phyloP scores from a whole-genome alignment of 2,329 filamentous ascomycete species.

The Alternaria gansuensis region DNA sequence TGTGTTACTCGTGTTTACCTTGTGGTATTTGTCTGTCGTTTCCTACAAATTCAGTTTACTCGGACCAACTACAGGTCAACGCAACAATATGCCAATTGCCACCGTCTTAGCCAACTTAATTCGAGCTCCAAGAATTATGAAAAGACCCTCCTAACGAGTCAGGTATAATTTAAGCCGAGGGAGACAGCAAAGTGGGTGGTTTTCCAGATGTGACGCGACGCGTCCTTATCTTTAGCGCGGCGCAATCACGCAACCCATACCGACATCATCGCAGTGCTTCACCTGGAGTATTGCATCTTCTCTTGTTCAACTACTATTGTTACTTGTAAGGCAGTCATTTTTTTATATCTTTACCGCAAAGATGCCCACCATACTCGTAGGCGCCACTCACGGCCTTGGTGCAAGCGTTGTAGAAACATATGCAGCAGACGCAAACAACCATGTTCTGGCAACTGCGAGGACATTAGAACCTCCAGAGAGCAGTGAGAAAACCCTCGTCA shows the following conservation, averaged over 20 bases:
- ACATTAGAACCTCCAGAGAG: constrained; percentile 56
- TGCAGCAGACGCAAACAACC: constrained; percentile 54
- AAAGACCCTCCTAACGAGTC: not conserved
- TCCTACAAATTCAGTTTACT: not conserved
- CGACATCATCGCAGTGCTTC: constrained; percentile 4
- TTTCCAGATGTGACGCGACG: not conserved
- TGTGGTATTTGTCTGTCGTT: not conserved
- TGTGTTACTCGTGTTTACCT: constrained; percentile 1
- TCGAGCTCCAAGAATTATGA: not conserved
- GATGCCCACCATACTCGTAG: constrained; percentile 65
- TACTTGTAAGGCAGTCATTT: not conserved
- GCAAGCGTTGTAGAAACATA: constrained; percentile 69
- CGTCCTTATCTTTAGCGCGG: constrained; percentile 1
- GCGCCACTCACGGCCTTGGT: constrained; percentile 74
- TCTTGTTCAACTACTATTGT: not conserved
- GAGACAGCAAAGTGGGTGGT: not conserved
- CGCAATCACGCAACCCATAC: not conserved
- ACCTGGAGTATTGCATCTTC: not conserved
- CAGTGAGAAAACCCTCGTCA: constrained; percentile 20
- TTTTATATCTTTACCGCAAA: constrained; percentile 1
- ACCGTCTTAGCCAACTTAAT: not conserved
- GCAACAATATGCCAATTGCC: not conserved
- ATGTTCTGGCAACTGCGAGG: constrained; percentile 69
- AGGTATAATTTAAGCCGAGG: not conserved
- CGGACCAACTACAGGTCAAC: not conserved